Evolutionary conservation across 345 rosid genomes (phyloP).

Genomic region (Lagerstroemia speciosa): DNA sequence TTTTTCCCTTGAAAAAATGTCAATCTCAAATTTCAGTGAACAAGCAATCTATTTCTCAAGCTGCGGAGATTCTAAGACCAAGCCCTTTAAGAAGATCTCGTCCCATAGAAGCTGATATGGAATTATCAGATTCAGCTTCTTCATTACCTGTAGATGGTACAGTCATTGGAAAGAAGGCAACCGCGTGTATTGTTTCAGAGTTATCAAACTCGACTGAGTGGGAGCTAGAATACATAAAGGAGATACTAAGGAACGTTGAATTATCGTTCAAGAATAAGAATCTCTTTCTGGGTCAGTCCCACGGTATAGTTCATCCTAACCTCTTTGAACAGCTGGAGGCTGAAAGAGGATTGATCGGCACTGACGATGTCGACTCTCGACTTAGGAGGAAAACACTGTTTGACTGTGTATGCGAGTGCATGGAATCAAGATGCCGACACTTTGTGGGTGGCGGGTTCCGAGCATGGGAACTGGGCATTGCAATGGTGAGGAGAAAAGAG

Average conservation of each 20-base stretch:
- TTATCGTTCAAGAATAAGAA: slow-evolving; percentile 61
- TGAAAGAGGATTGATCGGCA: slow-evolving; percentile 22
- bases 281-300: slow-evolving; percentile 38
- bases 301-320: slow-evolving; percentile 40
- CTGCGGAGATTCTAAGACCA: slow-evolving; percentile 32
- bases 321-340: slow-evolving; percentile 65
- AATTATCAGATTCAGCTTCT: slow-evolving; percentile 65
- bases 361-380: slow-evolving; percentile 22
- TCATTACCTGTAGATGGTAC: slow-evolving; percentile 30
- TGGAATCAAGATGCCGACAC: slow-evolving; percentile 47
- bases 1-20: neutral
- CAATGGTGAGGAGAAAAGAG: slow-evolving; percentile 42
- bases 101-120: slow-evolving; percentile 38
- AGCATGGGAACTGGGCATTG: slow-evolving; percentile 44
- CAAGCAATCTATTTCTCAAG: slow-evolving; percentile 49
- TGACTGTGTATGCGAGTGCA: slow-evolving; percentile 67
- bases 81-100: slow-evolving; percentile 28
- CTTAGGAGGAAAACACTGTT: slow-evolving; percentile 51
- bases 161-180: slow-evolving; percentile 17
- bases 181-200: slow-evolving; percentile 8
- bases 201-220: slow-evolving; percentile 25
- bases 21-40: slow-evolving; percentile 29
- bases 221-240: slow-evolving; percentile 61
- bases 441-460: slow-evolving; percentile 44
- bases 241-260: slow-evolving; percentile 52